Evolutionary conservation across 352 stramenopile genomes (phyloP), one percentile per base, ranked within the genome.

Genomic region (Thraustochytrium sp.): DNA sequence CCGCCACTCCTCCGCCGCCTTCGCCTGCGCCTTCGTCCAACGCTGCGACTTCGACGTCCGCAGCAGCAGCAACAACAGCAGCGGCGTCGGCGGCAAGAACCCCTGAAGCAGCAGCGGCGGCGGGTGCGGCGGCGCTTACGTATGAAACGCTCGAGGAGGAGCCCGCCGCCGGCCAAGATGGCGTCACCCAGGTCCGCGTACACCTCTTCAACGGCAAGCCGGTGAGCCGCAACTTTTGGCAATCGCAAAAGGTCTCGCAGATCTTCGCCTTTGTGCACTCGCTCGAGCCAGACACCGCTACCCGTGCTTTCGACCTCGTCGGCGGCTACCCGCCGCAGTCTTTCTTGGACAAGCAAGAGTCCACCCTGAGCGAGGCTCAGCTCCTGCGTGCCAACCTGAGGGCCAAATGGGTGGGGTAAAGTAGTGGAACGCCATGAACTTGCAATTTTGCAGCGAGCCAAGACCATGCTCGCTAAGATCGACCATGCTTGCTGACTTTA

Each of bases 191-290:
- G 42, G 68, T 80, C 4, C 68, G 68, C 34, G 31, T 80, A 4
- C 68, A 42, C 29, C 68, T 80, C 0, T 64, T 64, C 23, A 34
- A 80, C 38, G 68, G 68, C 23, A 61, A 64, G n/a, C 26, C 46
- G 48, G 37, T 51, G 21, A 64, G 44, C 31, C 48, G 68, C 34
- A 29, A 9, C 21, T 80, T 80, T 44, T 26, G 76, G 13, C 18
- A 29, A 16, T 34, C 46, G 37, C 68, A 80, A 44, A 80, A 63
- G 29, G 38, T 80, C 48, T 46, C 31, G n/a, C 68, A 80, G 68
- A 23, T 80, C 16, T 80, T 80, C 37, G 23, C 68, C 13, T 34
- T 80, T 31, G 68, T 80, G 16, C 68, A 63, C 68, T 80, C 68
- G 18, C 51, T 80, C 23, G 48, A 40, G 46, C 68, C 68, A 2